Evolutionary conservation across 768 basidiomycete genomes (phyloP), one percentile per base, ranked within the genome.

Genomic region (Naganishia antarctica): DNA sequence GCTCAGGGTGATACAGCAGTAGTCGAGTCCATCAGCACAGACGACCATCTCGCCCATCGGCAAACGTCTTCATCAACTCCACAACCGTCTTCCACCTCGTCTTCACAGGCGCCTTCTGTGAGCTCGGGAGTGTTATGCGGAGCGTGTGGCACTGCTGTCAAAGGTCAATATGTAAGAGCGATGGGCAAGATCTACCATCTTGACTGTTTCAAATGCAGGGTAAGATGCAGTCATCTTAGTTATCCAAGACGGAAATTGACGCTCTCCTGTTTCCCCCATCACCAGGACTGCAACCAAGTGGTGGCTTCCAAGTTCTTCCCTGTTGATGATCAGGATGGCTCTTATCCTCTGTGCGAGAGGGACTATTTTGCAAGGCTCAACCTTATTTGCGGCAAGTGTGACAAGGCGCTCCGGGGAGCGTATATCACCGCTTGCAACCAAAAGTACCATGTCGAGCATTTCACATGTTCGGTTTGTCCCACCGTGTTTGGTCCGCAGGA

Each of bases 341-440:
- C 92, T 71, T 86, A 87, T 66, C 94, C 96, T 29, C 83, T 99
- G n/a, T 99, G 96, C 78, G 96, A 99, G 81, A 84, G 90, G 66
- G 96, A 99, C 77, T 99, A 97, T 79, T 99, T 99, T 79, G 85
- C 91, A 70, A 85, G 96, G 62, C 83, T 99, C 60, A 91, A 91
- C 79, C 84, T 99, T 72, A 92, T 99, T 67, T 99, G 96, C 77
- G 90, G 87, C 49, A 94, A 96, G 79, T 99, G 96, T 78, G 87
- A 88, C 45, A 85, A 87, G 81, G 96, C 96, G 43, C 79, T 99
- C 66, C 83, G 96, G 73, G 94, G 92, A 60, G 96, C 91, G 79
- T 99, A 99, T 73, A 98, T 99, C 81, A 99, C 96, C 45, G 96
- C 96, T 45, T 96, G 96, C 82, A 93, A 88, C 81, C 91, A 92